A percentile compares a stretch with the other conserved stretches of the same genome.
phyloP scores from a whole-genome alignment of 495 filamentous ascomycete species.

The Tetracladium setigerum region DNA sequence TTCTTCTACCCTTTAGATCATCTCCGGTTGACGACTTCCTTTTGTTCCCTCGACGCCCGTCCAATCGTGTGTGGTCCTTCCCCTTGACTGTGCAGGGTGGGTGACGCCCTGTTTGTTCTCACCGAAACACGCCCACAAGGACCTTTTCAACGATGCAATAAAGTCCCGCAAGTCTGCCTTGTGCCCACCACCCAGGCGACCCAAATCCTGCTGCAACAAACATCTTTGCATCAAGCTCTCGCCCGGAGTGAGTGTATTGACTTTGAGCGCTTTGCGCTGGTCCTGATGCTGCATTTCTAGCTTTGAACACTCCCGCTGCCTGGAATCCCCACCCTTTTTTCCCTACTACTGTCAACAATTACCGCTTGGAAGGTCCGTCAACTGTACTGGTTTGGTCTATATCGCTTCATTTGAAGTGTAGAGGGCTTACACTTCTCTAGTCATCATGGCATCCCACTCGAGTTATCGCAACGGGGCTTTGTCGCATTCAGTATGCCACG shows the following conservation, averaged over 20 bases:
- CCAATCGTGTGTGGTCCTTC: no score
- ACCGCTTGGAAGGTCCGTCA: no score
- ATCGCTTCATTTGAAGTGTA: neutral
- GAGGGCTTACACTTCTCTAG: slow-evolving; percentile 1
- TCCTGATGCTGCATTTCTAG: neutral
- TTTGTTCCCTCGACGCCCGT: no score
- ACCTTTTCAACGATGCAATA: neutral
- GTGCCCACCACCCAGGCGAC: neutral
- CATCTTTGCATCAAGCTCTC: no score
- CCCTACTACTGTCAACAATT: neutral
- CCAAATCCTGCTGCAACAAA: no score
- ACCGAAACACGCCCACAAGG: neutral
- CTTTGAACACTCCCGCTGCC: neutral
- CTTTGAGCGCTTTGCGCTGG: neutral
- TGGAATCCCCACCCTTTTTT: no score
- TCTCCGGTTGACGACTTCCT: no score
- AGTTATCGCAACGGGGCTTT: slow-evolving; percentile 11
- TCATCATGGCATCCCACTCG: slow-evolving; percentile 16
- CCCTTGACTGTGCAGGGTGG: no score
- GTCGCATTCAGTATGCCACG: slow-evolving; percentile 12
- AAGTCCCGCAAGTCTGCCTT: slow-evolving; percentile 7
- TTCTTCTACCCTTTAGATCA: no score
- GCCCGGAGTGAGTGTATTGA: no score
- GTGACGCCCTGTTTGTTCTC: neutral
- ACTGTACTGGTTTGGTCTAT: no score